Evolutionary conservation across 257 asterid species (phyloP), one percentile per base, ranked within the genome.

Genomic region (Solanum ossicruentum): DNA sequence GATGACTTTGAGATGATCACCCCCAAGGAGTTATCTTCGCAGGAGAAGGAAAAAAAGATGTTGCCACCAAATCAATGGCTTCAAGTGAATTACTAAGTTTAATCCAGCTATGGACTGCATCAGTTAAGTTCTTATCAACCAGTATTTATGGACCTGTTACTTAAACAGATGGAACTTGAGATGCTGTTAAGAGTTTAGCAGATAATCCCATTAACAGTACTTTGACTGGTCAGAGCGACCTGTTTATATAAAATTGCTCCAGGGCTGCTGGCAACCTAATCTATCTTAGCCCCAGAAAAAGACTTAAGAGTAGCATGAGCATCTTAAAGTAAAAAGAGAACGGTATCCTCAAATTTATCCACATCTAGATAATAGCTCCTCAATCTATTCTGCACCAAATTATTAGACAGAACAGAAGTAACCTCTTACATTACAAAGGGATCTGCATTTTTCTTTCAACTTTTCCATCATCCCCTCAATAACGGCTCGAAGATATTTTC

Each of bases 371-470:
- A 71, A 71, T 71, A 8, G 26, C n/a, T 71, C 52, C 32, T 80
- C 70, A 20, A 5, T 80, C 56, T 81, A 63, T 58, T 32, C 56
- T 21, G 28, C 73, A 82, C 57, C 51, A 83, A 23, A 39, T n/a
- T 72, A 73, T 83, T 51, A 83, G 80, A 56, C 43, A 21, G 55
- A 56, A 47, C 58, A 84, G 21, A 60, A 58, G 83, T 83, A 83
- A 87, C 85, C 85, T 89, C 96, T 89, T 89, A 92, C 95, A 84
- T 77, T 63, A 84, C 85, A 86, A 85, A 88, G 65, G 75, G 89
- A 71, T 86, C 73, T 84, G 92, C 86, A 91, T 81, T 86, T 90
- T 79, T 83, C 86, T 90, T 88, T 93, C 88, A 91, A 84, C 56
- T 86, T 87, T 78, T 81, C 90, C 95, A 89, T 89, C 85, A 85